Percentiles rank a stretch among this genome's conserved stretches.
These are phyloP conservation scores for Cicer bijugum DNA, from an alignment of 306 rosid genomes.

Conservation along the genomic window DNA sequence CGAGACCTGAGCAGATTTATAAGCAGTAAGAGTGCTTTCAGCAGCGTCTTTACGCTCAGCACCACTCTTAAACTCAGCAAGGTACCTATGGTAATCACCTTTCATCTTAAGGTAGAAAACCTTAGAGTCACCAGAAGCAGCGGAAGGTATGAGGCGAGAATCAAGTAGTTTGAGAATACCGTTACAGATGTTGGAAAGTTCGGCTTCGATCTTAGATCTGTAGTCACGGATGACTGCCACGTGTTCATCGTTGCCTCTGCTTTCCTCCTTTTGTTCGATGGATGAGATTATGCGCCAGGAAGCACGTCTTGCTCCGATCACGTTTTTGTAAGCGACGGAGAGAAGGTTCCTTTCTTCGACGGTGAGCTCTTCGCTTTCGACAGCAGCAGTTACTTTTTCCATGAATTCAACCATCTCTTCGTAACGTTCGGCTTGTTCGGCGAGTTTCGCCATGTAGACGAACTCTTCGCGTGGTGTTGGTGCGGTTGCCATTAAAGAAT, in stretches of 20 bases:
- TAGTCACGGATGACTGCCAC: conserved; percentile 83
- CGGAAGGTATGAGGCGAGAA: conserved; percentile 84
- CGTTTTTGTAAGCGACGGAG: conserved; percentile 97
- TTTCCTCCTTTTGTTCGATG: conserved; percentile 99
- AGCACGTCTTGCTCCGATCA: conserved; percentile 92
- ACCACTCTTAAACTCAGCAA: conserved; percentile 97
- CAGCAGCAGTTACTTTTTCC: conserved; percentile 87
- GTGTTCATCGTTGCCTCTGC: conserved; percentile 95
- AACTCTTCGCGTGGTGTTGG: conserved; percentile 83
- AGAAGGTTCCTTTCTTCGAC: conserved; percentile 95
- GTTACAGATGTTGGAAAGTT: conserved; percentile 88
- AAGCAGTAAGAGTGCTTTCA: conserved; percentile 89
- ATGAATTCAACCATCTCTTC: conserved; percentile 99
- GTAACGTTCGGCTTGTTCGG: conserved; percentile 99
- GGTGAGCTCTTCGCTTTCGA: conserved; percentile 80
- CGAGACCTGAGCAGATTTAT: conserved; percentile 91
- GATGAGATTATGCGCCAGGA: conserved; percentile 98
- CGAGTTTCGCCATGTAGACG: conserved; percentile 98
- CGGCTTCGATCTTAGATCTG: conserved; percentile 92
- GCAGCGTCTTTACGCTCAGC: conserved; percentile 95
- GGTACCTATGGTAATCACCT: conserved; percentile 95
- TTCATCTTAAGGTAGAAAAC: conserved; percentile 97
- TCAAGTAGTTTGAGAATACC: conserved; percentile 96
- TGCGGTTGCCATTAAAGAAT: conserved; percentile 65
- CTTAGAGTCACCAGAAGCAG: conserved; percentile 92